These are phyloP conservation scores for Rhamnella rubrinervis DNA, from an alignment of 331 rosid genomes.

Conservation along the genomic window DNA sequence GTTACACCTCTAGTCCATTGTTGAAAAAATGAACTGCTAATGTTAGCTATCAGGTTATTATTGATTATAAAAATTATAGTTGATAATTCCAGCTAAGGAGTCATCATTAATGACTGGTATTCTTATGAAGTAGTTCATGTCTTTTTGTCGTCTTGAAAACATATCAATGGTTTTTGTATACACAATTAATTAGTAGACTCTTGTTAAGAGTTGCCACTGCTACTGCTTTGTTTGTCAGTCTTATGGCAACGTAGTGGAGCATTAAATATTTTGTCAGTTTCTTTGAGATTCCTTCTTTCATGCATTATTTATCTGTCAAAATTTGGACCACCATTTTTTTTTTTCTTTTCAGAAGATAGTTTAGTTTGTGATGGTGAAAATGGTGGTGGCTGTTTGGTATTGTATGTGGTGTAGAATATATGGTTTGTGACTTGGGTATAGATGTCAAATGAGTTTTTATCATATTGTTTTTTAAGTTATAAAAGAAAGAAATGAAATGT, in stretches of 20 bases:
- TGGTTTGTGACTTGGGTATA: neutral
- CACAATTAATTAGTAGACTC: neutral
- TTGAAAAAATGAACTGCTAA: neutral
- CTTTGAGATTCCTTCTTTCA: neutral
- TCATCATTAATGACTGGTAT: neutral
- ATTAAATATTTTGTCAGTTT: neutral
- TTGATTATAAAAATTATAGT: neutral
- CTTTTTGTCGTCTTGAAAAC: neutral
- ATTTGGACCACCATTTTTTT: neutral
- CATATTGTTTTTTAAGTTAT: neutral
- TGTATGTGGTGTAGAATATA: constrained; percentile 17
- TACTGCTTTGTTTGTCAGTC: neutral
- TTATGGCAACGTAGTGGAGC: neutral
- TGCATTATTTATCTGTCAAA: neutral
- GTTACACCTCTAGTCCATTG: constrained; percentile 1
- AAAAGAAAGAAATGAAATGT: neutral
- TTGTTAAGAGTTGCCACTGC: neutral
- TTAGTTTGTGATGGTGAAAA: constrained; percentile 1
- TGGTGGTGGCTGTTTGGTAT: constrained; percentile 7
- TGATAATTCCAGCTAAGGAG: too few species aligned
- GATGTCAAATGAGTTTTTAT: neutral
- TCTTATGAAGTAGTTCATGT: neutral
- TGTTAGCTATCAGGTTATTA: neutral
- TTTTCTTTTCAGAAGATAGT: neutral
- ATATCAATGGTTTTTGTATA: neutral